Evolutionary conservation across 2,329 filamentous ascomycete genomes (phyloP).

Genomic region (Volutella citrinella): DNA sequence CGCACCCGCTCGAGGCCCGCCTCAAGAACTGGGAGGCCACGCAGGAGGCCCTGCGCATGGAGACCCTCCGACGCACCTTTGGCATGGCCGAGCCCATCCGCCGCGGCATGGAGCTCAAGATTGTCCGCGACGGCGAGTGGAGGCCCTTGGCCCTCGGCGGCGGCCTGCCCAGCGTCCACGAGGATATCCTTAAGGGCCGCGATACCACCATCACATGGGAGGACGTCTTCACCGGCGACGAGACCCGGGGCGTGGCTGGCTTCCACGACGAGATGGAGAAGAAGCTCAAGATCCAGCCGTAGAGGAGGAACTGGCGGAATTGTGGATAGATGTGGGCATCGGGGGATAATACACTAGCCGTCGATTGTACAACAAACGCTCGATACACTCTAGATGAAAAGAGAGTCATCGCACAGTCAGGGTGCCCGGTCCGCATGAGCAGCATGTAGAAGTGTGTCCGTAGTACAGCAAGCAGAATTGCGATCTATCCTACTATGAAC

Average conservation of each 20-base stretch:
- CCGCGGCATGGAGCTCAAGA: slow-evolving; percentile 92
- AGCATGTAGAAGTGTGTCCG: too few relatives aligned
- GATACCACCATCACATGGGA: slow-evolving; percentile 85
- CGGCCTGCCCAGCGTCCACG: slow-evolving; percentile 67
- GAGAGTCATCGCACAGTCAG: too few relatives aligned
- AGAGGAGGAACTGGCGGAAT: slow-evolving; percentile 8
- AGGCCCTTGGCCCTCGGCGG: slow-evolving; percentile 66
- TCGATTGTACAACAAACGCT: slow-evolving; percentile 17
- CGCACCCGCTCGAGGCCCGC: slow-evolving; percentile 89
- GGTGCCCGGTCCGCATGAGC: too few relatives aligned
- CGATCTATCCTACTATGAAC: slow-evolving; percentile 33
- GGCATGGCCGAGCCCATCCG: slow-evolving; percentile 91
- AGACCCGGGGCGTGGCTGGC: slow-evolving; percentile 65
- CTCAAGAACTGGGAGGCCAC: slow-evolving; percentile 88
- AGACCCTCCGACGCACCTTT: slow-evolving; percentile 79
- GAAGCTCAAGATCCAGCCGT: slow-evolving; percentile 69
- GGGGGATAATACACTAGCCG: slow-evolving; percentile 4
- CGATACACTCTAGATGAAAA: slow-evolving; percentile 19
- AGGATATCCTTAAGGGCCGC: slow-evolving; percentile 80
- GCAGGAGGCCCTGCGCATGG: slow-evolving; percentile 85
- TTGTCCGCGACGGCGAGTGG: slow-evolving; percentile 77
- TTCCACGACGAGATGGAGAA: slow-evolving; percentile 94
- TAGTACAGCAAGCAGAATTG: too few relatives aligned
- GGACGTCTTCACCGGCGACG: slow-evolving; percentile 83
- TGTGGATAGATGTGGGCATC: not conserved